These are phyloP conservation scores for Colletotrichum chrysophilum DNA, from an alignment of 2,329 filamentous ascomycete species.

Conservation along the genomic window DNA sequence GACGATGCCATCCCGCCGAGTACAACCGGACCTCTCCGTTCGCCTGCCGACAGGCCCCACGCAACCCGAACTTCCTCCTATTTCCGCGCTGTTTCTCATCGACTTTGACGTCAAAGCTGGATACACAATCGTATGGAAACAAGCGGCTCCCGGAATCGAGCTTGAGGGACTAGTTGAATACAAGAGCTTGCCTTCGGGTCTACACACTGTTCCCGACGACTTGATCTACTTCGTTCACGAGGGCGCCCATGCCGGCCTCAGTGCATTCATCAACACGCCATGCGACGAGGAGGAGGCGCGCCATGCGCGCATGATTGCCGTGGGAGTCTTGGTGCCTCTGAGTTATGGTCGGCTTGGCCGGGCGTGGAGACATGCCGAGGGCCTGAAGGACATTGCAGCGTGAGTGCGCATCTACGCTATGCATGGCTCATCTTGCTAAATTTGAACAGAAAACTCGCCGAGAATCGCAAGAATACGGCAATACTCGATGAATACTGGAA, in stretches of 20 bases:
- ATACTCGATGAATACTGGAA: conserved; percentile 84
- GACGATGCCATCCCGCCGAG: conserved; percentile 38
- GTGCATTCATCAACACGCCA: conserved; percentile 86
- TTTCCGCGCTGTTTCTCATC: conserved; percentile 86
- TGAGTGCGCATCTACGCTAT: conserved; percentile 40
- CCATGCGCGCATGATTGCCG: conserved; percentile 91
- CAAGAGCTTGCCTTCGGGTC: conserved; percentile 91
- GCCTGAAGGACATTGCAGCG: conserved; percentile 76
- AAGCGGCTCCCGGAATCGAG: conserved; percentile 69
- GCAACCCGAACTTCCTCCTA: conserved; percentile 58
- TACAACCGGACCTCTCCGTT: conserved; percentile 44
- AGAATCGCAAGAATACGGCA: conserved; percentile 66
- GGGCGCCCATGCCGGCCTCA: conserved; percentile 80
- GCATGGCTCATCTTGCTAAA: conserved; percentile 30
- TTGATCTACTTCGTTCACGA: conserved; percentile 93
- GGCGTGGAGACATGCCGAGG: conserved; percentile 85
- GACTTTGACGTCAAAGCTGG: conserved; percentile 92
- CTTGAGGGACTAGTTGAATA: conserved; percentile 92
- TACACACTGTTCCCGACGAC: conserved; percentile 88
- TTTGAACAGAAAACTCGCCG: conserved; percentile 60
- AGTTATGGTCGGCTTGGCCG: conserved; percentile 86
- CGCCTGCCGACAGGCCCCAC: conserved; percentile 34
- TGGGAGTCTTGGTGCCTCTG: conserved; percentile 85
- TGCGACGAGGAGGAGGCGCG: conserved; percentile 78
- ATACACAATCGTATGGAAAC: conserved; percentile 91